phyloP scores from a whole-genome alignment of 78 protist species.

The Creolimax fragrantissima region DNA sequence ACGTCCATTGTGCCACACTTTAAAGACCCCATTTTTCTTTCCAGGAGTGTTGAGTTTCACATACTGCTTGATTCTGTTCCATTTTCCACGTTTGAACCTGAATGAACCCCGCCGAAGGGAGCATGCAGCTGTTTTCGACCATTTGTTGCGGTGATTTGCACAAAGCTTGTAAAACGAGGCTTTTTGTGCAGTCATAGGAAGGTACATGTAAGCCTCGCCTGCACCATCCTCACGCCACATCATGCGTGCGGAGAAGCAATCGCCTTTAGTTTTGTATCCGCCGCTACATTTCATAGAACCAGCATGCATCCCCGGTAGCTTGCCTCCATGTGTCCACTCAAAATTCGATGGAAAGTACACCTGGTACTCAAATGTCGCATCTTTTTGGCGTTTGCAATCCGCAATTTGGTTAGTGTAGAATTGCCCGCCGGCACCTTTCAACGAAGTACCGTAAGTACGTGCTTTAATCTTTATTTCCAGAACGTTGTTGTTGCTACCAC shows the following conservation, averaged over 20 bases:
- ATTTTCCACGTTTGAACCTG: background rate
- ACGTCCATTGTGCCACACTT: background rate
- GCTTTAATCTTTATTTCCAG: background rate
- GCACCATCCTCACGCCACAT: conserved; percentile 10
- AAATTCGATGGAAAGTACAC: background rate
- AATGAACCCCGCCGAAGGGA: background rate
- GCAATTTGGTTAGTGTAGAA: background rate
- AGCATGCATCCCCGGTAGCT: background rate
- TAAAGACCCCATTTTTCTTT: background rate
- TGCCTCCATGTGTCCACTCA: background rate
- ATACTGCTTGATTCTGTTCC: background rate
- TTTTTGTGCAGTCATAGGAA: background rate
- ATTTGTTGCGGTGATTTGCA: background rate
- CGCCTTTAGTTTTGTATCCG: background rate
- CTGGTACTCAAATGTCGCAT: conserved; percentile 1
- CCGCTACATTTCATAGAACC: background rate
- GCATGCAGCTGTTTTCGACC: background rate
- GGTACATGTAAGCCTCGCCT: background rate
- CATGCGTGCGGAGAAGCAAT: background rate
- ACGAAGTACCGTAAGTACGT: background rate
- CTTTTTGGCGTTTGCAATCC: background rate
- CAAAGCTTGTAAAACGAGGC: background rate
- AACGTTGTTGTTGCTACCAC: background rate
- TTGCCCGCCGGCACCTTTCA: background rate
- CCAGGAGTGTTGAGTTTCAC: conserved; percentile 1